Evolutionary conservation across 202 grass and related monocot species (phyloP), one percentile per base, ranked within the genome.

Genomic region (Thinopyrum obtusiflorum): DNA sequence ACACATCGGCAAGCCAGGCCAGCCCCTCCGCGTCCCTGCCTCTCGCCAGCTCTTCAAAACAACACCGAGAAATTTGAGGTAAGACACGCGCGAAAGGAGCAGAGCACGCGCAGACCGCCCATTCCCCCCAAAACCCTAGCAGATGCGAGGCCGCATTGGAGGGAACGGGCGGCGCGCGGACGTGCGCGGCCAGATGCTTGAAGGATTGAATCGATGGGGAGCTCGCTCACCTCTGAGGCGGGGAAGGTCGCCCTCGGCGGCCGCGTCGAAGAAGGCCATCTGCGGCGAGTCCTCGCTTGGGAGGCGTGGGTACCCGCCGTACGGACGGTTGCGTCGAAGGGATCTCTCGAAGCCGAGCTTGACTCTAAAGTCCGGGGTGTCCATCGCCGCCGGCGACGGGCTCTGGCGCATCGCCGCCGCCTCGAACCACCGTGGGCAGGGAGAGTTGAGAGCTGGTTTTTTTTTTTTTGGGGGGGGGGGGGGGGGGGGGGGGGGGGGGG

Each of bases 181-280:
- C 28, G 28, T 29, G 36, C 36, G 35, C 15, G 69, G 69, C 2
- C 1, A 47, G 40, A 5, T 5, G 2, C 3, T 0, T 28, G 40
- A 49, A 11, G 17, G 21, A 15, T 37, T 37, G 35, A 6, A 37
- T 37, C 35, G 35, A 37, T 6, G 35, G 40, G 40, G 40, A 18
- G 24, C 7, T 49, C 24, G 26, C 78, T 80, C 40, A 87, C 86
- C 86, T 6, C 49, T 82, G 49, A 87, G 62, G 33, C 72, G 63
- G 63, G 20, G 72, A 27, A 83, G n/a, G 80, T 83, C 63, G 9
- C 86, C 79, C 5, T 46, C 3, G 86, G 23, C 17, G 40, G 62
- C 86, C 11, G 85, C 86, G n/a, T 87, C 72, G 72, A 87, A 87
- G 72, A 83, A 87, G 13, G 42, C 61, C 35, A 60, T 26, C 72